Conservation (phyloP, 225 moss, liverwort and hornwort species). For the Neckera pumila region DNA sequence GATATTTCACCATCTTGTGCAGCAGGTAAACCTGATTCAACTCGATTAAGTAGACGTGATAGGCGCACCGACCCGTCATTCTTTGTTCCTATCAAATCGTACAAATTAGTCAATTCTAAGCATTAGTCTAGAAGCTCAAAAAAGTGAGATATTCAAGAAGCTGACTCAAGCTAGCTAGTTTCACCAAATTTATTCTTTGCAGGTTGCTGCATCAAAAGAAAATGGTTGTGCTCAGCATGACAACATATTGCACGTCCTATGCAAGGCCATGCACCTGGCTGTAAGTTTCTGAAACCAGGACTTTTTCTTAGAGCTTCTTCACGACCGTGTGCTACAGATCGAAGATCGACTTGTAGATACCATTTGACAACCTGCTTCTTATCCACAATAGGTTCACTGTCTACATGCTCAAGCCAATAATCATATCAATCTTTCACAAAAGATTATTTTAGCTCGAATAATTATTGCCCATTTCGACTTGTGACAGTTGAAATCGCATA, state of each 20-base stretch:
- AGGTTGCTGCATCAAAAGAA: constrained; percentile 74
- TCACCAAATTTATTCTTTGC: neutral
- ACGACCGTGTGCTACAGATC: neutral
- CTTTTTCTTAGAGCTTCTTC: neutral
- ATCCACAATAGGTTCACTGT: neutral
- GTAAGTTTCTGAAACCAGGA: constrained; percentile 23
- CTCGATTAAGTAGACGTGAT: neutral
- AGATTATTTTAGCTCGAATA: neutral
- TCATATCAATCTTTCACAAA: neutral
- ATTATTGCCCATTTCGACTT: neutral
- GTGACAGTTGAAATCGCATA: constrained; percentile 68
- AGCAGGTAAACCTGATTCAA: constrained; percentile 32
- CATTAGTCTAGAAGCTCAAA: neutral
- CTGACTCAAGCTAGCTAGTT: neutral
- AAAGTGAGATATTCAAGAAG: neutral
- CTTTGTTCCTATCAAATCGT: neutral
- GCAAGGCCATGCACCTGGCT: constrained; percentile 70
- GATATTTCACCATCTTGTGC: constrained; percentile 83
- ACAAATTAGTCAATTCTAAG: neutral
- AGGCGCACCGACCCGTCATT: neutral
- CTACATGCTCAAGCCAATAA: neutral
- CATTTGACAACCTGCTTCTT: neutral
- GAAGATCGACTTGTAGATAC: neutral
- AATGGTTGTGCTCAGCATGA: constrained; percentile 63
- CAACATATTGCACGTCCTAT: constrained; percentile 59